phyloP scores from a whole-genome alignment of 371 early-diverging fungal species.

The Paramicrosporidium saccamoebae region DNA sequence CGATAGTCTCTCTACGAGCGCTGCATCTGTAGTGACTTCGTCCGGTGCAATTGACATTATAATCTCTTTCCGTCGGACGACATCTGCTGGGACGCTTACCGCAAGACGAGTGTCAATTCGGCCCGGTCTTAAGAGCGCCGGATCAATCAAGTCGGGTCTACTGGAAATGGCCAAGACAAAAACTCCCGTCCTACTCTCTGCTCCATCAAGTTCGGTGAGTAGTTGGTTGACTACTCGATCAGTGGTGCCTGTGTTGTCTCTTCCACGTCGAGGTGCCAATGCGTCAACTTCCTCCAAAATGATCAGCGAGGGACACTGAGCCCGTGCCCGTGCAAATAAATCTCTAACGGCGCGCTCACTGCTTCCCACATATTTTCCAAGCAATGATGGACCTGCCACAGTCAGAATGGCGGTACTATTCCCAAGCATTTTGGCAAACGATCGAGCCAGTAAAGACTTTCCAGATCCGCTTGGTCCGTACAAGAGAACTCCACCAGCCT shows the following conservation, averaged over 20 bases:
- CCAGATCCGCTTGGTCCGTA: constrained; percentile 99
- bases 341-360: constrained; percentile 89
- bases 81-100: no score
- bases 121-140: constrained; percentile 94
- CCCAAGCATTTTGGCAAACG: constrained; percentile 89
- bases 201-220: constrained; percentile 90
- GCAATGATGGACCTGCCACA: constrained; percentile 93
- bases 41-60: no score
- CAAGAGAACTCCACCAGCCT: constrained; percentile 89
- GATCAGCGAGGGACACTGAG: constrained; percentile 78
- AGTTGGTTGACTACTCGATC: constrained; percentile 93
- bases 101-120: constrained; percentile 95
- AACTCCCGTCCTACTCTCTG: constrained; percentile 57
- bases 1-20: no score
- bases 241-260: constrained; percentile 36
- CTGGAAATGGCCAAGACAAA: constrained; percentile 98
- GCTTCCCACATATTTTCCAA: constrained; percentile 99
- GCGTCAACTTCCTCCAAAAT: constrained; percentile 99
- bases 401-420: constrained; percentile 90
- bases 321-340: constrained; percentile 85
- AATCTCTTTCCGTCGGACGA: no score
- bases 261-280: constrained; percentile 25
- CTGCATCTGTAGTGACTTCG: no score
- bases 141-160: constrained; percentile 92
- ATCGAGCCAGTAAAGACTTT: constrained; percentile 94